Base-by-base conservation (phyloP, 139 green algal genomes). In the Axilococcus clingmanii region DNA sequence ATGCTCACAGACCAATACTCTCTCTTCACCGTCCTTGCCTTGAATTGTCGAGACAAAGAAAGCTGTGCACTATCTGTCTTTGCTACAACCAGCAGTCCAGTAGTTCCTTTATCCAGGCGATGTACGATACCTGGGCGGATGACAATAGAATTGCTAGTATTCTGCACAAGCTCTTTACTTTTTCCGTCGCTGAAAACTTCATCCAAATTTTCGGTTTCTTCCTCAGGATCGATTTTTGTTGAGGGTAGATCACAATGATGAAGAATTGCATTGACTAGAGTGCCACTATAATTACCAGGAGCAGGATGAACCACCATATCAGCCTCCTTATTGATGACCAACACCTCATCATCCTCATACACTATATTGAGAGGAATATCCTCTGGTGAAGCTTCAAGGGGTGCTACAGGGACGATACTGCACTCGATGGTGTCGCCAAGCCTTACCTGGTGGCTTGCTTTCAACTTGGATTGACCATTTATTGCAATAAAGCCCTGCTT, bases 101-200 rank as follows among this genome's bases (percentile, higher is more conserved):
- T 93, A 19, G 87, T 96, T 52, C 84, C 88, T 53, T 85, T 87
- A 73, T 99, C 92, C 9, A 99, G 54, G 0, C 92, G 69, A 69
- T 99, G 92, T 19, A 99, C 92, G 24, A 99, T 97, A n/a, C 92
- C 92, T 0, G 91, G 91, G 3, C 92, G 71, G 5, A 95, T 48
- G 7, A 74, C 44, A 24, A 19, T 56, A 9, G 43, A 35, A 28
- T 29, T n/a, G 20, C 24, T n/a, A 4, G 14, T 7, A 17, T 52
- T 34, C 53, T 58, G 46, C 4, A 41, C 45, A 5, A 30, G 40
- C 29, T 59, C 46, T 9, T 52, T 12, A 20, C 30, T 34, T 5
- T 46, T 35, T n/a, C 52, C 44, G 53, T 32, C 34, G 27, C 9
- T 38, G 12, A 9, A 17, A 25, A 24, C 38, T 9, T 24, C 38